These are phyloP conservation scores for Reticulascus tulasneorum DNA, from an alignment of 2,329 filamentous ascomycete species.

Conservation along the genomic window DNA sequence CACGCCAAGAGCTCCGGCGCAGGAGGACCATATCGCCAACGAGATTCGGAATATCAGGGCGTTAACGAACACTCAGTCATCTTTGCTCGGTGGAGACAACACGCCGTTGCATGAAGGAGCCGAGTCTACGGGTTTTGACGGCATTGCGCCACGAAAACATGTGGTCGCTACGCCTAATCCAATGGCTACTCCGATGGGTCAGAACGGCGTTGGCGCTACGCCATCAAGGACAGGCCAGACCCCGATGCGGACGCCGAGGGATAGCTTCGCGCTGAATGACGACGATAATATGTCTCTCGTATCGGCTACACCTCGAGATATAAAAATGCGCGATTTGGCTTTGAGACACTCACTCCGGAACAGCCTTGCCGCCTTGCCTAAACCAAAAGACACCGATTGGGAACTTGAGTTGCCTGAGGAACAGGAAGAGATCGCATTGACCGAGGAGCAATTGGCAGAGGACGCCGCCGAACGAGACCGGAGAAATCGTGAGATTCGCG, in stretches of 20 bases:
- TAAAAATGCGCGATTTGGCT: slow-evolving; percentile 66
- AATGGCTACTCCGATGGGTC: slow-evolving; percentile 77
- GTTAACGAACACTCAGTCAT: slow-evolving; percentile 89
- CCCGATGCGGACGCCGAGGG: slow-evolving; percentile 81
- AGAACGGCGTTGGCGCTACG: slow-evolving; percentile 64
- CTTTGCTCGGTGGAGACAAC: slow-evolving; percentile 88
- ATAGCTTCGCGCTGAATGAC: slow-evolving; percentile 79
- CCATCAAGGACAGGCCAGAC: slow-evolving; percentile 70
- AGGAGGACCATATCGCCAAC: slow-evolving; percentile 94
- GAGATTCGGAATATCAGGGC: slow-evolving; percentile 93
- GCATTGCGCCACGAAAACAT: slow-evolving; percentile 75
- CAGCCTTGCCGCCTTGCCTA: slow-evolving; percentile 78
- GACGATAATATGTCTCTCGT: slow-evolving; percentile 64
- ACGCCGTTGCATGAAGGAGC: slow-evolving; percentile 79
- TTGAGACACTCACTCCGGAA: slow-evolving; percentile 65
- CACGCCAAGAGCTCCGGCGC: slow-evolving; percentile 83
- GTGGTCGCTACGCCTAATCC: slow-evolving; percentile 90
- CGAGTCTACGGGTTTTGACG: slow-evolving; percentile 83
- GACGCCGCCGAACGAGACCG: slow-evolving; percentile 71
- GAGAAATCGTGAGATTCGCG: slow-evolving; percentile 67
- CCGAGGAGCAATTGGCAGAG: slow-evolving; percentile 48
- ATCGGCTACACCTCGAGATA: slow-evolving; percentile 72
- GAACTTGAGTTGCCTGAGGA: slow-evolving; percentile 91
- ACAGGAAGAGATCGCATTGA: slow-evolving; percentile 53
- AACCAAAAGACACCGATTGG: slow-evolving; percentile 90